These are phyloP conservation scores for Neoboletus subvelutipes DNA, from an alignment of 768 basidiomycete genomes.

Conservation along the genomic window DNA sequence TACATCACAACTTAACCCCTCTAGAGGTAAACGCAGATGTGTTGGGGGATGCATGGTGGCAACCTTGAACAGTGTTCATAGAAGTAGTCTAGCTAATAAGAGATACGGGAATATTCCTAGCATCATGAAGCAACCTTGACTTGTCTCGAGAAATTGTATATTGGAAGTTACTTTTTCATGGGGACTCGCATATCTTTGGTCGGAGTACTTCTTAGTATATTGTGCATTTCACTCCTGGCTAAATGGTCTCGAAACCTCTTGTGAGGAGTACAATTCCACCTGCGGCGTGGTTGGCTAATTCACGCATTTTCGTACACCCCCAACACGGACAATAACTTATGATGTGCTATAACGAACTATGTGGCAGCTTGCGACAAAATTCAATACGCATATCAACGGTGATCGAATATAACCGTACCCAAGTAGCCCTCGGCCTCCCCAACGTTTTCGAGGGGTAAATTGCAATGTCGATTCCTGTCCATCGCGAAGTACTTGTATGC, in stretches of 20 bases:
- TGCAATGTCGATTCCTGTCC: constrained; percentile 46
- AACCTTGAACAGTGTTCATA: not conserved
- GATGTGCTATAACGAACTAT: constrained; percentile 49
- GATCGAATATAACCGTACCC: constrained; percentile 51
- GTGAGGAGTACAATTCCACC: not conserved
- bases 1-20: constrained; percentile 17
- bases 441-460: constrained; percentile 70
- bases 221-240: not conserved
- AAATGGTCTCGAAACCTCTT: not conserved
- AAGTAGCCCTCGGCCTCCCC: constrained; percentile 86
- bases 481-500: constrained; percentile 56
- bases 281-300: not conserved
- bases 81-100: not conserved
- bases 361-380: constrained; percentile 47
- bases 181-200: not conserved
- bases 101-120: not conserved
- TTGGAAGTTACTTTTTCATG: not conserved
- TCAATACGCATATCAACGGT: constrained; percentile 2
- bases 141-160: not conserved
- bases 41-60: constrained; percentile 11
- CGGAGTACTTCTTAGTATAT: too few relatives aligned
- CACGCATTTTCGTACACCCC: not conserved
- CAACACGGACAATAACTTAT: not conserved
- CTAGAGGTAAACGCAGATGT: constrained; percentile 54
- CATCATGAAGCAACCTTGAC: too few relatives aligned